Conservation (phyloP, 345 rosid species). For the Acer negundo region DNA sequence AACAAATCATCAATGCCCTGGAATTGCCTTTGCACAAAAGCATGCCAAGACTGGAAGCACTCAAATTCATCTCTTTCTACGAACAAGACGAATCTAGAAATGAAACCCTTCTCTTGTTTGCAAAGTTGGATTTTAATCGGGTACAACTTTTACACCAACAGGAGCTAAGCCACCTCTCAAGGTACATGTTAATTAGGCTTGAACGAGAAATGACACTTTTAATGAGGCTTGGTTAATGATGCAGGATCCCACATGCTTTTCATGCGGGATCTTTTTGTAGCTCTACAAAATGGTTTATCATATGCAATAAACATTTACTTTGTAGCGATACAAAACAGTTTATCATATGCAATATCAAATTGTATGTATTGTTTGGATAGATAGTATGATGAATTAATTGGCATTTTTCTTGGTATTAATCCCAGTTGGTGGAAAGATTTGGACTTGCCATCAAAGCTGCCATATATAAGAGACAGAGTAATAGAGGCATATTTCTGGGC, state of each 20-base stretch:
- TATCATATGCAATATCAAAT: no score
- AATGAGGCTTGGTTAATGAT: no score
- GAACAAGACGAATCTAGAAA: not conserved
- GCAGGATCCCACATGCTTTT: no score
- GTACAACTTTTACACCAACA: not conserved
- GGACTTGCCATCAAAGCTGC: constrained; percentile 18
- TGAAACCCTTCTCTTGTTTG: not conserved
- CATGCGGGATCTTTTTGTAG: no score
- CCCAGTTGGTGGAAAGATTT: not conserved
- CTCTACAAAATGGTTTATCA: no score
- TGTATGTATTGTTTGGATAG: no score
- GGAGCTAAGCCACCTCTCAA: not conserved
- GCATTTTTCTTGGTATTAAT: no score
- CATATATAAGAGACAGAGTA: not conserved
- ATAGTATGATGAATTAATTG: no score
- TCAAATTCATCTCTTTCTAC: not conserved
- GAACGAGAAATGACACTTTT: not conserved
- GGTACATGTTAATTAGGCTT: not conserved
- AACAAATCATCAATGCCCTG: not conserved
- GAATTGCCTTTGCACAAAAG: not conserved
- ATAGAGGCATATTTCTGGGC: not conserved
- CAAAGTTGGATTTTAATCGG: not conserved
- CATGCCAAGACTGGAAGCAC: not conserved
- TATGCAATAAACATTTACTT: no score
- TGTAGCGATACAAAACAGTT: no score